These are phyloP conservation scores for Endothia cerciana DNA, from an alignment of 2,329 filamentous ascomycete genomes.

Conservation along the genomic window DNA sequence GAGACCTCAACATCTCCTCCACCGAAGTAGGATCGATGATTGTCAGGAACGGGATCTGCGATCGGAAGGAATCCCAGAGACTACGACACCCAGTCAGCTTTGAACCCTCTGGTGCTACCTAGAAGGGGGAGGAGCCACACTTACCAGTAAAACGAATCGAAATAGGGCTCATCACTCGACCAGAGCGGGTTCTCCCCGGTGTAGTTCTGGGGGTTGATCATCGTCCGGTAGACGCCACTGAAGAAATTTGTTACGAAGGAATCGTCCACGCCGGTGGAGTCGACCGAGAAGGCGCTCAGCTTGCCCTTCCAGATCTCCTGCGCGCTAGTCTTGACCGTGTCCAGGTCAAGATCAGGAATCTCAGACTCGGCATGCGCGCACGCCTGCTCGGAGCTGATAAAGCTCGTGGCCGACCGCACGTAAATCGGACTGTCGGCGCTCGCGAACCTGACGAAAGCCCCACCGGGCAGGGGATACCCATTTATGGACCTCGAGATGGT, in stretches of 20 bases:
- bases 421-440: conserved; percentile 55
- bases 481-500: conserved; percentile 55
- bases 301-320: conserved; percentile 64
- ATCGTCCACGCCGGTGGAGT: conserved; percentile 54
- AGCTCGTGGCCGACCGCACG: conserved; percentile 70
- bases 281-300: conserved; percentile 59
- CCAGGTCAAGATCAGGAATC: conserved; percentile 70
- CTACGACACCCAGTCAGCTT: conserved; percentile 28
- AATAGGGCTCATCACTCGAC: conserved; percentile 69
- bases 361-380: conserved; percentile 71
- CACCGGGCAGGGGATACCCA: conserved; percentile 59
- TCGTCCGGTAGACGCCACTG: conserved; percentile 72
- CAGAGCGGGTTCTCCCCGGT: conserved; percentile 74
- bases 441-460: conserved; percentile 67
- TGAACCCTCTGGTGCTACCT: neutral
- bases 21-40: conserved; percentile 68
- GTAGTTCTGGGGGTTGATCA: conserved; percentile 75
- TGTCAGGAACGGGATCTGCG: conserved; percentile 70
- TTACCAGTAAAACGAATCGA: conserved; percentile 75
- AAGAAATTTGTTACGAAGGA: conserved; percentile 67
- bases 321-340: conserved; percentile 54
- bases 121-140: conserved; percentile 22
- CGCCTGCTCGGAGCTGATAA: conserved; percentile 67
- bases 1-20: conserved; percentile 68
- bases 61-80: conserved; percentile 74